A percentile compares a stretch with the other conserved stretches of the same genome.
Evolutionary conservation across 2,329 filamentous ascomycete species (phyloP).

Genomic region (Colletotrichum shisoi): DNA sequence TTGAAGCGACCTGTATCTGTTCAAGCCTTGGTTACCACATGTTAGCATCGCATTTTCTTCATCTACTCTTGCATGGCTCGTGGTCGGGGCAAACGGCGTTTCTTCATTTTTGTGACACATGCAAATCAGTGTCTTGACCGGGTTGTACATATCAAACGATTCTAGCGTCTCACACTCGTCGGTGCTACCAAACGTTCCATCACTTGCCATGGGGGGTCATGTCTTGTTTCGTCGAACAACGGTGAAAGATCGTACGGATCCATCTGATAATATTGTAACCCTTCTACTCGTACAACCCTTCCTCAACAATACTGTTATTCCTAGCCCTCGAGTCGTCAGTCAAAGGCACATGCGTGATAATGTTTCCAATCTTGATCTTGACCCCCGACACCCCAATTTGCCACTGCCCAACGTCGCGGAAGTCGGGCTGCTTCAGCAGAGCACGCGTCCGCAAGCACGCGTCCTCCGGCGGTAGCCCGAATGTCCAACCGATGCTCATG

Average conservation of each 20-base stretch:
- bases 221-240: too few species aligned
- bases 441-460: slow-evolving; percentile 50
- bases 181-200: not conserved
- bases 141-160: slow-evolving; percentile 23
- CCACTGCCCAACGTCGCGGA: slow-evolving; percentile 51
- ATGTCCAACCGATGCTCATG: slow-evolving; percentile 86
- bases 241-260: not conserved
- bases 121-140: slow-evolving; percentile 1
- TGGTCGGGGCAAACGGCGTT: slow-evolving; percentile 18
- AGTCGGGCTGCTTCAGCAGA: slow-evolving; percentile 42
- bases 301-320: not conserved
- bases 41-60: slow-evolving; percentile 22
- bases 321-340: slow-evolving; percentile 22
- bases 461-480: slow-evolving; percentile 61
- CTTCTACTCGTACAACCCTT: slow-evolving; percentile 5
- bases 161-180: not conserved
- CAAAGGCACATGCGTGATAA: slow-evolving; percentile 62
- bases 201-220: too few species aligned
- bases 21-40: not conserved
- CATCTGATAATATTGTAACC: not conserved
- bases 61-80: slow-evolving; percentile 27
- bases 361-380: slow-evolving; percentile 79
- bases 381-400: slow-evolving; percentile 65
- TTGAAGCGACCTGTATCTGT: not conserved
- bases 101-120: not conserved